These are phyloP conservation scores for Ceratobasidium sp. DNA, from an alignment of 1,284 basidiomycete species.

Conservation along the genomic window DNA sequence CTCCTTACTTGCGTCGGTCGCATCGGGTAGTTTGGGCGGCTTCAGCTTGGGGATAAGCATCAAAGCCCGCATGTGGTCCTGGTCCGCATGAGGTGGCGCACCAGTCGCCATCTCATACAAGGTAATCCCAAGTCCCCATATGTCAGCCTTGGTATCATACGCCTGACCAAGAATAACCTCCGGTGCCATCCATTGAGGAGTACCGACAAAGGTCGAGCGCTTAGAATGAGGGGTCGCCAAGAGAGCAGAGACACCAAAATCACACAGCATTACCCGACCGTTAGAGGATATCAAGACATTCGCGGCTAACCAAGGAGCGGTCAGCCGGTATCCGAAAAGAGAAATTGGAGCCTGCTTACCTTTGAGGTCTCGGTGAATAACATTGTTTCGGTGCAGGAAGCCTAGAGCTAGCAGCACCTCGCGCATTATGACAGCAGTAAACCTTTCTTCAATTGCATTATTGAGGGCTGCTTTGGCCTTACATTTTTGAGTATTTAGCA, in stretches of 20 bases:
- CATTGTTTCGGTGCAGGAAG: conserved; percentile 92
- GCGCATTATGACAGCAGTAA: conserved; percentile 86
- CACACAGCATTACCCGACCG: conserved; percentile 92
- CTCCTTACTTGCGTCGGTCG: conserved; percentile 78
- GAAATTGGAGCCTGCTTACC: conserved; percentile 51
- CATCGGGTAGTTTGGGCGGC: conserved; percentile 81
- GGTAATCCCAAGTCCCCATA: conserved; percentile 96
- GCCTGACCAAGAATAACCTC: conserved; percentile 91
- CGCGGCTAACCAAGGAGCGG: conserved; percentile 67
- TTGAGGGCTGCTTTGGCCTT: conserved; percentile 82
- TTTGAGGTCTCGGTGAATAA: conserved; percentile 97
- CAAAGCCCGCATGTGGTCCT: conserved; percentile 88
- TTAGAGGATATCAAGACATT: conserved; percentile 90
- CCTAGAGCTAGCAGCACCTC: conserved; percentile 88
- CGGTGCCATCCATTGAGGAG: conserved; percentile 99
- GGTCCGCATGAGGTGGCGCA: conserved; percentile 88
- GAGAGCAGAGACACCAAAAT: conserved; percentile 96
- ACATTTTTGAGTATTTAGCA: conserved; percentile 13
- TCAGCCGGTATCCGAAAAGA: background rate
- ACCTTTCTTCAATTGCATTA: conserved; percentile 88
- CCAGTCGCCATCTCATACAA: conserved; percentile 96
- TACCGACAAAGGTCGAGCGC: conserved; percentile 93
- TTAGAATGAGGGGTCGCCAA: conserved; percentile 88
- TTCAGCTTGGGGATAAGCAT: conserved; percentile 90
- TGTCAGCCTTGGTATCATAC: conserved; percentile 96